phyloP scores from a whole-genome alignment of 148 eudicot species.

The Camellia lanceoleosa region DNA sequence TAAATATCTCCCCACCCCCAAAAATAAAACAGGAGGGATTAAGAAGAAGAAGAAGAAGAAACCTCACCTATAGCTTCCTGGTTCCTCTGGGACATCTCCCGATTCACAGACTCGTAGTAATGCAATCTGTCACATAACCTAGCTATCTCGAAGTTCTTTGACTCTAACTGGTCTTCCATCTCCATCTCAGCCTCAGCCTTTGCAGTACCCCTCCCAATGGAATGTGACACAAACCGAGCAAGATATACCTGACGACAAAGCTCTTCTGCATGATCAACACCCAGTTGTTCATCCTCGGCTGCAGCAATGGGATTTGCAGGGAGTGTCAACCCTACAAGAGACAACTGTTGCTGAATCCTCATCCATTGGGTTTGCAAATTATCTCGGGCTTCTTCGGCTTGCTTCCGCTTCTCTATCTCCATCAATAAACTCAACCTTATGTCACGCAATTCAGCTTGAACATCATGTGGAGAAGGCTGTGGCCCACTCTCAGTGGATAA shows the following conservation, averaged over 20 bases:
- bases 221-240: constrained; percentile 67
- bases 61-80: constrained; percentile 90
- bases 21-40: too few relatives aligned
- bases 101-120: constrained; percentile 88
- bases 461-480: constrained; percentile 42
- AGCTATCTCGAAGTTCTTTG: constrained; percentile 89
- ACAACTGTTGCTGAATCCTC: constrained; percentile 51
- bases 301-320: constrained; percentile 46
- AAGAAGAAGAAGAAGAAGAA: not conserved
- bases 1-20: too few relatives aligned
- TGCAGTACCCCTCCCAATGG: constrained; percentile 74
- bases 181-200: constrained; percentile 81
- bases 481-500: constrained; percentile 72
- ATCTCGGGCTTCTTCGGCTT: constrained; percentile 65
- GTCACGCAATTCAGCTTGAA: constrained; percentile 76
- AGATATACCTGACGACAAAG: constrained; percentile 62
- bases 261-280: constrained; percentile 48
- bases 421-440: constrained; percentile 66
- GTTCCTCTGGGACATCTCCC: constrained; percentile 97
- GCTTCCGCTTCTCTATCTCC: constrained; percentile 93
- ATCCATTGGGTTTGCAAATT: constrained; percentile 64
- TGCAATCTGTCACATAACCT: constrained; percentile 76
- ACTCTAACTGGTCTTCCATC: constrained; percentile 73
- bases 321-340: constrained; percentile 64
- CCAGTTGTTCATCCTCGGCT: constrained; percentile 36